phyloP scores from a whole-genome alignment of 169 alveolate genomes.

The Neospora caninum region DNA sequence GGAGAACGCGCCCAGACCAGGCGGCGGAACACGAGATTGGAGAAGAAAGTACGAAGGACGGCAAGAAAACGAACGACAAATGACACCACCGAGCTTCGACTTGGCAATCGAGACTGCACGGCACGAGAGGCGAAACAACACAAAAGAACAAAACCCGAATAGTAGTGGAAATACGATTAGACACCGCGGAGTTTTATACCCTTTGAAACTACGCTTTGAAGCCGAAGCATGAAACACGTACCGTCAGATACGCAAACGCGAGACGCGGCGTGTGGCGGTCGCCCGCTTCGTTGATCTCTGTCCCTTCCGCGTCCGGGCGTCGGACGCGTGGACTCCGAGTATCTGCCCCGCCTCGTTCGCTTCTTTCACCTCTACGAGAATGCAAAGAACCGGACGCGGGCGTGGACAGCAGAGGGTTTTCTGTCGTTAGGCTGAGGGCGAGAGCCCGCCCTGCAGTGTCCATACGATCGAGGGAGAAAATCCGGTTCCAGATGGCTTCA shows the following conservation, averaged over 20 bases:
- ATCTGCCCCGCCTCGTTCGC: too few species aligned
- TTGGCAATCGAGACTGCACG: too few species aligned
- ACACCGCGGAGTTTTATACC: too few species aligned
- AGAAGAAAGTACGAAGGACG: too few species aligned
- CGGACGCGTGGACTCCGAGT: too few species aligned
- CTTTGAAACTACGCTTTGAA: neutral
- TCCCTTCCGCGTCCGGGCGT: too few species aligned
- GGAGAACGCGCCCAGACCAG: too few species aligned
- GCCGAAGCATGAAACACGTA: neutral
- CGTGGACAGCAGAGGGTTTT: neutral
- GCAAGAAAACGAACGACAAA: too few species aligned
- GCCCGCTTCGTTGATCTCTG: neutral
- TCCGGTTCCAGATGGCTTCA: too few species aligned
- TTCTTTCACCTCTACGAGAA: too few species aligned
- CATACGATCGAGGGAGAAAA: neutral
- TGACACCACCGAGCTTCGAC: too few species aligned
- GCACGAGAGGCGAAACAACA: neutral
- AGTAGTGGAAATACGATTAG: neutral
- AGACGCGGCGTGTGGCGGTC: neutral
- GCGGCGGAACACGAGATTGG: too few species aligned
- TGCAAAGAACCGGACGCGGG: neutral
- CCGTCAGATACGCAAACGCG: conserved; percentile 33
- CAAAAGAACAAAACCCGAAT: neutral
- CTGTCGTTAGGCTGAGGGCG: neutral
- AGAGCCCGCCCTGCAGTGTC: neutral